Evolutionary conservation across 176 grass and related monocot species (phyloP), one percentile per base, ranked within the genome.

Genomic region (Miscanthus lutarioriparius): DNA sequence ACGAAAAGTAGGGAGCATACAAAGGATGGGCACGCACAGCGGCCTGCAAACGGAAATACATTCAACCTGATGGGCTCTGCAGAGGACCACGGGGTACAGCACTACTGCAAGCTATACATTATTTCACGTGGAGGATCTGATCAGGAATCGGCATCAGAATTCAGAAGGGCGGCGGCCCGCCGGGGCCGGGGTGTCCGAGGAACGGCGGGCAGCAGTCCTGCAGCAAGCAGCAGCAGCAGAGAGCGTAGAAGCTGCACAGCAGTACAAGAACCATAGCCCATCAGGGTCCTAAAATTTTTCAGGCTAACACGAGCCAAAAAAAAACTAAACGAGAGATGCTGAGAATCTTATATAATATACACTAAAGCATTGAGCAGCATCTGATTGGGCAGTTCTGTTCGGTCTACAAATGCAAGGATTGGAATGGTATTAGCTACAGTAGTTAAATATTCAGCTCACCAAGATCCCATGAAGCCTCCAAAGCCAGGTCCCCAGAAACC

Each of bases 121-220:
- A 64, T 91, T 70, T 76, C 64, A 71, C 13, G 2, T 54, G 16
- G 43, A 47, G 11, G 10, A 56, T 22, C 56, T 7, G 25, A 14
- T 15, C 4, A 45, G n/a, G n/a, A 19, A 14, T 10, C 7, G 70
- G 25, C 38, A 47, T 81, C 53, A 91, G 74, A 84, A 84, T 25
- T 81, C 53, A 91, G 78, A 84, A 84, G 36, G 80, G 87, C 4
- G 74, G 88, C 4, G 70, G 84, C 5, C 14, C 45, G 45, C 45
- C 14, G 45, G 43, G 43, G 11, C 87, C 87, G 3, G 56, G 82
- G 10, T 38, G 69, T 11, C 86, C 76, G 16, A 87, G 75, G 58
- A 91, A 47, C 37, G 49, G 75, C 4, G 80, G 71, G 32, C 85
- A 87, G 26, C 81, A 89, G 23, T 95, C 75, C 71, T 92, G 90